Percentiles rank a stretch among this genome's conserved stretches.
Conservation (phyloP, 2,329 filamentous ascomycete species). For the Fusarium sp. region DNA sequence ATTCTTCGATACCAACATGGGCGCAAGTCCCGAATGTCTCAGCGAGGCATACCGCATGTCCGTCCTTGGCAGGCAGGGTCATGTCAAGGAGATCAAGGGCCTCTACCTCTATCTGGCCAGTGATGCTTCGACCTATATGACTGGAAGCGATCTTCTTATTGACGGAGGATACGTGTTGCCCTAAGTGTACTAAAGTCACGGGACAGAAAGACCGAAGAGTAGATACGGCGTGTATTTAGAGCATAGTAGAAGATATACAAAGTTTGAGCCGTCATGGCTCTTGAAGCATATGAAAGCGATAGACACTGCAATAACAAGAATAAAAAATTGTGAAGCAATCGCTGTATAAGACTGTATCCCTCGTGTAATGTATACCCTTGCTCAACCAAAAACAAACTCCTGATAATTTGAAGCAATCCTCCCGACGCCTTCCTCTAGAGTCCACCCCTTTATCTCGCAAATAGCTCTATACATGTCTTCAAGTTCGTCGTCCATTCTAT, state of each 20-base stretch:
- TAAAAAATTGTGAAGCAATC: not conserved
- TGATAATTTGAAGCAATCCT: slow-evolving; percentile 79
- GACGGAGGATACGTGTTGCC: slow-evolving; percentile 18
- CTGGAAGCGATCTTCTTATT: slow-evolving; percentile 15
- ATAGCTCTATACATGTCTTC: slow-evolving; percentile 78
- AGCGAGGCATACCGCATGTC: slow-evolving; percentile 63
- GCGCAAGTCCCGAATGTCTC: slow-evolving; percentile 54
- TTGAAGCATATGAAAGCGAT: not conserved
- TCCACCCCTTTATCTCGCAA: slow-evolving; percentile 81
- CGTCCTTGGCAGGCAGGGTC: slow-evolving; percentile 65
- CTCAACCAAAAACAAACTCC: slow-evolving; percentile 74
- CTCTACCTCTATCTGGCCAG: slow-evolving; percentile 64
- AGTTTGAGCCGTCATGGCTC: not conserved
- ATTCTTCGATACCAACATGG: slow-evolving; percentile 65
- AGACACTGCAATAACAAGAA: not conserved
- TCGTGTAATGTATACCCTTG: too few species aligned
- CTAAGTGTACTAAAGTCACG: not conserved
- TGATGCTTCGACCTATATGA: slow-evolving; percentile 49
- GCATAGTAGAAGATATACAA: not conserved
- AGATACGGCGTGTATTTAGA: not conserved
- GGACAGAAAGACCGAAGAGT: not conserved
- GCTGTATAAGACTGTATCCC: too few species aligned
- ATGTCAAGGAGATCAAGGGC: slow-evolving; percentile 74
- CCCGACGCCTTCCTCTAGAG: slow-evolving; percentile 73
- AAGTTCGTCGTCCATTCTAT: slow-evolving; percentile 79